Evolutionary conservation across 2,329 filamentous ascomycete genomes (phyloP), one percentile per base, ranked within the genome.

Genomic region (Pseudogymnoascus sp.): DNA sequence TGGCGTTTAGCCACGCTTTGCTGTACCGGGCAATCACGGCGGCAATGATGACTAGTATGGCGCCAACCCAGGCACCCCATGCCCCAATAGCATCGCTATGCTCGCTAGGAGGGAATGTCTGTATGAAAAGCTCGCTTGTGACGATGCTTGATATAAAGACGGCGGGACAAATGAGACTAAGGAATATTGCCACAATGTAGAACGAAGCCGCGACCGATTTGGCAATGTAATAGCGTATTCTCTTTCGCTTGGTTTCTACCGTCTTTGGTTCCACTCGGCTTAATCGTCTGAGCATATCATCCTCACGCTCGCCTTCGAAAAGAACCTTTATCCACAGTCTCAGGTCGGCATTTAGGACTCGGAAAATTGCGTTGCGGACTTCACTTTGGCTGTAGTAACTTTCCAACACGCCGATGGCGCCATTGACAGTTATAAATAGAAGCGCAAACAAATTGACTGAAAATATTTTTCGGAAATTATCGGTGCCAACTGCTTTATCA

Each of bases 61-160:
- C 62, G 28, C 62, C 62, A 30, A 62, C 62, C 62, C 62, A 63
- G 18, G 62, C 39, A 6, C 60, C 62, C 62, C 62, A 63, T 43
- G 62, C 60, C 7, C 62, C 62, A 2, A 63, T 28, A 2, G 62
- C 62, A 14, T 63, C 60, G 30, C 60, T 63, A 14, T 60, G 57
- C n/a, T 63, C 62, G 30, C 57, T 58, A 9, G 37, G 37, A 35
- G 62, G 62, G 11, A 60, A 58, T 11, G 18, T 8, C 25, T 62
- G 41, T 5, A 63, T 14, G 1, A 37, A 12, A 35, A 62, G 33
- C 25, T 63, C 60, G 22, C 39, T 60, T 30, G 43, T 18, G 11
- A 63, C 30, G 18, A 63, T 41, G 12, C 14, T 60, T 2, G 60
- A 22, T 11, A 63, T 53, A 15, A 63, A 63, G 4, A 63, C 22